Base-by-base conservation (phyloP, 306 rosid genomes). In the Castanospermum australe region DNA sequence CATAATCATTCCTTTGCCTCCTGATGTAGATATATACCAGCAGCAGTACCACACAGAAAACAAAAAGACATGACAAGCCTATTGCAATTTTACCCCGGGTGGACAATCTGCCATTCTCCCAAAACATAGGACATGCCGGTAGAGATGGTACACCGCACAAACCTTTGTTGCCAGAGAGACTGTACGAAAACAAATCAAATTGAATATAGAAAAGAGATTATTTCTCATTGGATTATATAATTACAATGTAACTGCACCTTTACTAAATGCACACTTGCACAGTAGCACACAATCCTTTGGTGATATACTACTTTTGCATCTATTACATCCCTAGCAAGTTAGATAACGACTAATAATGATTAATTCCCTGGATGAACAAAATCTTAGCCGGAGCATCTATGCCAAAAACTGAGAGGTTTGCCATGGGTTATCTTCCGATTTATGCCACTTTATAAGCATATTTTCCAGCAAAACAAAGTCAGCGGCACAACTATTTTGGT, bases 101-200 rank as follows among this genome's bases (percentile, higher is more conserved):
- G 38, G 99, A 91, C 84, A 95, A 88, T 81, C 91, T 63, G 25
- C 94, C 97, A 33, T 91, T 85, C 83, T 92, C 94, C 99, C 98
- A 95, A 60, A 94, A 94, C 67, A 94, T 7, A 67, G 97, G 90
- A 79, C 99, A 95, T 52, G 87, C 67, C 9, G 98, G 89, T 57
- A 95, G 81, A 73, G 97, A 69, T 39, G 93, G 90, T 24, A 76
- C 92, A n/a, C 98, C 98, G 20, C 99, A 95, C 81, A 95, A 77
- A 59, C 92, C 98, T 79, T 92, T 95, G 91, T 92, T 93, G 47
- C 89, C 87, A 61, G 85, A 89, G 69, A 95, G 94, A 81, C 99
- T 95, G 91, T 38, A 76, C n/a, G 63, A 59, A 76, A 36, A 81
- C 15, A 85, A 72, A 79, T 64, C 65, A 65, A 79, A 76, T 39